phyloP scores from a whole-genome alignment of 1,139 yeast species.

The Kurtzmaniella quercitrusa region DNA sequence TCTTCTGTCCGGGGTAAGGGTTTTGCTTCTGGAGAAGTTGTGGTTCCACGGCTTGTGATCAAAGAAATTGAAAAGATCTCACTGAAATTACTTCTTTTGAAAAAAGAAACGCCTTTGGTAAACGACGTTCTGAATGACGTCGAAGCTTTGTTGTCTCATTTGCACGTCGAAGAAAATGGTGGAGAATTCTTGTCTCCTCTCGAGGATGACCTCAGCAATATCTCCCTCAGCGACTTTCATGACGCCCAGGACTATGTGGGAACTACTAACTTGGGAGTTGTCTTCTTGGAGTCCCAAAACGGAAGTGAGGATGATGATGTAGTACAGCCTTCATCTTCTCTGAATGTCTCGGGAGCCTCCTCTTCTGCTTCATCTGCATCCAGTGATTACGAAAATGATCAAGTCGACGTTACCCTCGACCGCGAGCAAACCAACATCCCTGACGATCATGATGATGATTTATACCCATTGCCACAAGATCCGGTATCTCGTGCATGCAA shows the following conservation, averaged over 20 bases:
- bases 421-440: conserved; percentile 3
- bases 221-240: conserved; percentile 46
- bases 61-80: conserved; percentile 18
- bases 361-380: conserved; percentile 3
- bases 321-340: conserved; percentile 1
- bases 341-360: neutral
- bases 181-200: conserved; percentile 4
- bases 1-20: neutral
- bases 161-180: conserved; percentile 7
- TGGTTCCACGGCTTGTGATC: conserved; percentile 3
- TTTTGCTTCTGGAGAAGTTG: conserved; percentile 3
- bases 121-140: conserved; percentile 16
- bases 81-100: conserved; percentile 21
- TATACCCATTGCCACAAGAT: conserved; percentile 64
- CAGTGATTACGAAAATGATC: conserved; percentile 5
- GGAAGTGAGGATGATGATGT: neutral
- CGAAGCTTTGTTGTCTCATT: conserved; percentile 14
- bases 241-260: conserved; percentile 65
- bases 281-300: conserved; percentile 20
- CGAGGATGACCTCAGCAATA: conserved; percentile 23
- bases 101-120: conserved; percentile 12
- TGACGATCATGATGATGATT: conserved; percentile 24
- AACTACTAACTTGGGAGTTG: conserved; percentile 32
- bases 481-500: conserved; percentile 55
- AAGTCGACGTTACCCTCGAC: conserved; percentile 2